These are phyloP conservation scores for Effrenium voratum DNA, from an alignment of 73 alveolate species.

Conservation along the genomic window DNA sequence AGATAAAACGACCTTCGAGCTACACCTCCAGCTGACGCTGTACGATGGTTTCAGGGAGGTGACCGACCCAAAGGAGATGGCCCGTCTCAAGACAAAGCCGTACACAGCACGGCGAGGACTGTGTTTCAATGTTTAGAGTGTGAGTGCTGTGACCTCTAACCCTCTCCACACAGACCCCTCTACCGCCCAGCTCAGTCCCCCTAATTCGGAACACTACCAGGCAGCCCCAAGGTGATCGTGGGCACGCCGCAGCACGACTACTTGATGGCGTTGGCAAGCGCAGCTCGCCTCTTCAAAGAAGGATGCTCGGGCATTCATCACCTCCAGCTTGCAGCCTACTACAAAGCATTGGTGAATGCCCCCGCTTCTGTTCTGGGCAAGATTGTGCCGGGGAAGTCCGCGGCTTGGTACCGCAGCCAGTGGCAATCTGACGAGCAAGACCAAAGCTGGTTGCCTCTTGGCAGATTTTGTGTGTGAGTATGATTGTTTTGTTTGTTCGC, in stretches of 20 bases:
- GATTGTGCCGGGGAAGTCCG: constrained; percentile 6
- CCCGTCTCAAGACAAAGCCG: background rate
- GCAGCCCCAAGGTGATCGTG: background rate
- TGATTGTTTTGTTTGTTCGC: no score
- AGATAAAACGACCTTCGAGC: constrained; percentile 29
- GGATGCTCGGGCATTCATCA: constrained; percentile 43
- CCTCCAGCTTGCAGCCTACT: constrained; percentile 20
- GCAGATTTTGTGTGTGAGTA: no score
- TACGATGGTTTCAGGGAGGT: constrained; percentile 8
- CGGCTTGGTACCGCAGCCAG: constrained; percentile 15
- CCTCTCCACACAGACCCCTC: background rate
- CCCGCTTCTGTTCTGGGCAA: background rate
- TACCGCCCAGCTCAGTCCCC: background rate
- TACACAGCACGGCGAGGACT: constrained; percentile 3
- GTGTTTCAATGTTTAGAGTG: background rate
- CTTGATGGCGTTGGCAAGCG: background rate
- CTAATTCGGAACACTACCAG: background rate
- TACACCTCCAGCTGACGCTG: background rate
- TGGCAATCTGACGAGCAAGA: background rate
- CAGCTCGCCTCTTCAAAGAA: background rate
- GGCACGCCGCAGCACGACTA: constrained; percentile 23
- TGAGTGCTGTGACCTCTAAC: background rate
- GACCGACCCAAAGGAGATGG: background rate
- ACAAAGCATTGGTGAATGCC: constrained; percentile 1
- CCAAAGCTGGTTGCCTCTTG: background rate